Evolutionary conservation across 2,329 filamentous ascomycete genomes (phyloP).

Genomic region (Pestalotiopsis sp.): DNA sequence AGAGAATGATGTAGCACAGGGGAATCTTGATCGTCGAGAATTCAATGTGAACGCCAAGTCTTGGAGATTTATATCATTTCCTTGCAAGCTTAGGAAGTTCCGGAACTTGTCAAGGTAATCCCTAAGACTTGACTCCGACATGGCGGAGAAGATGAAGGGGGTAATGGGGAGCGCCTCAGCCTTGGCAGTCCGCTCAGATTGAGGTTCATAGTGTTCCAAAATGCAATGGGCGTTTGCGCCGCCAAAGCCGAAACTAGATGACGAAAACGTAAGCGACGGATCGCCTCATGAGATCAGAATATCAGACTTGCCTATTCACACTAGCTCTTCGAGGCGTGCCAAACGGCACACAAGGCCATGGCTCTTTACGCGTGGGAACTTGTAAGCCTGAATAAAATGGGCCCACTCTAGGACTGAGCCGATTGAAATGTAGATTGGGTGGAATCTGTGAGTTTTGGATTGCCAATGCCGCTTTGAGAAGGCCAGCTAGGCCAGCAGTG

Average conservation of each 20-base stretch:
- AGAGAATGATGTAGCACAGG: too few species aligned
- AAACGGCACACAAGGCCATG: constrained; percentile 7
- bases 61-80: too few species aligned
- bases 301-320: constrained; percentile 8
- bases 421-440: constrained; percentile 16
- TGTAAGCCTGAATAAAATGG: constrained; percentile 8
- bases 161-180: rapidly evolving
- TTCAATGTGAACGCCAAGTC: too few species aligned
- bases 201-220: constrained; percentile 3
- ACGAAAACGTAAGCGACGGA: not conserved
- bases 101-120: too few species aligned
- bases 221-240: constrained; percentile 18
- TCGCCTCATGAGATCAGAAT: not conserved
- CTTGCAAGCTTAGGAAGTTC: too few species aligned
- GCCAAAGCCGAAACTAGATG: constrained; percentile 16
- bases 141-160: not conserved
- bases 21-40: too few species aligned
- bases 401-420: constrained; percentile 4
- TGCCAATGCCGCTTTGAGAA: constrained; percentile 13
- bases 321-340: not conserved
- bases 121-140: not conserved
- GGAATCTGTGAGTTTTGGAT: constrained; percentile 11
- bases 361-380: not conserved
- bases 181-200: not conserved
- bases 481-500: constrained; percentile 14